A percentile compares a stretch with the other conserved stretches of the same genome.
These are phyloP conservation scores for Eucalyptus fibrosa DNA, from an alignment of 345 rosid species.

Conservation along the genomic window DNA sequence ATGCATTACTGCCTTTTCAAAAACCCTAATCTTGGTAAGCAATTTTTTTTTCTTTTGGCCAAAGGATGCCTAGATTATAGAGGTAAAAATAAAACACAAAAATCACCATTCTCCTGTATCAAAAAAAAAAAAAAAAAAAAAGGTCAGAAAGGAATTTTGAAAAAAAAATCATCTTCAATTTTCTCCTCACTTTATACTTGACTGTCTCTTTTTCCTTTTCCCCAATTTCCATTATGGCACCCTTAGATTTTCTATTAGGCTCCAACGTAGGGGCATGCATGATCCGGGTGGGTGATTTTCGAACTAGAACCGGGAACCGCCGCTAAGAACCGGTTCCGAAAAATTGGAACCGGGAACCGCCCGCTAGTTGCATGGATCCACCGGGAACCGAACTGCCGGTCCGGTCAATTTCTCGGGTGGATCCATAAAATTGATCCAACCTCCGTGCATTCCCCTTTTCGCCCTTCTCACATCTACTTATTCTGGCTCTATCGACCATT, in stretches of 20 bases:
- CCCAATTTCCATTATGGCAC: neutral
- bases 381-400: rapidly evolving
- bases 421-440: too few relatives aligned
- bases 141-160: neutral
- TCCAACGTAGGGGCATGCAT: neutral
- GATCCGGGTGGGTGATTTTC: rapidly evolving
- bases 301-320: rapidly evolving
- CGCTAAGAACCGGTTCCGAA: rapidly evolving
- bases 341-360: too few relatives aligned
- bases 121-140: neutral
- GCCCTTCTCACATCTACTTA: too few relatives aligned
- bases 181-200: neutral
- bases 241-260: neutral
- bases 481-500: too few relatives aligned
- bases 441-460: too few relatives aligned
- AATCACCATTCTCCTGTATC: neutral
- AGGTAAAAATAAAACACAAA: neutral
- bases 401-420: rapidly evolving
- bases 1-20: neutral
- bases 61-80: neutral
- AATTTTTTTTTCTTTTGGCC: neutral
- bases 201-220: neutral
- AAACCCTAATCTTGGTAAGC: neutral
- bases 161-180: neutral
- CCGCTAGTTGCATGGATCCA: too few relatives aligned